A percentile compares a stretch with the other conserved stretches of the same genome.
Evolutionary conservation across 148 eudicot genomes (phyloP).

Genomic region (Fagopyrum tataricum): DNA sequence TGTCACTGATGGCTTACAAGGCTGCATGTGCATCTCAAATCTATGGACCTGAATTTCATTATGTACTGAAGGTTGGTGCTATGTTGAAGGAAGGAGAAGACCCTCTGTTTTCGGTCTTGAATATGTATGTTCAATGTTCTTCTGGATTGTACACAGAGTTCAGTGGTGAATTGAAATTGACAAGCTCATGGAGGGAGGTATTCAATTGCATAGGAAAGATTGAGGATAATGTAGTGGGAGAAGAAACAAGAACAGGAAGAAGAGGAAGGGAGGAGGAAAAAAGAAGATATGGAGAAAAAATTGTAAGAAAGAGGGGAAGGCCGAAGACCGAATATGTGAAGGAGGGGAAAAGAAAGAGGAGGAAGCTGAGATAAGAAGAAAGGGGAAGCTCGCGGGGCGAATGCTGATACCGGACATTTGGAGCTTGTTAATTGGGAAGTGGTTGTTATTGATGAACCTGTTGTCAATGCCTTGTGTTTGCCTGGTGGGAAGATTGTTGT

Average conservation of each 20-base stretch:
- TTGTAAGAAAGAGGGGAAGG: not conserved
- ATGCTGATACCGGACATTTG: too few species aligned
- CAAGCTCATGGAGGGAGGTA: constrained; percentile 2
- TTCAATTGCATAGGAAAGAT: not conserved
- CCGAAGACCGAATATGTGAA: not conserved
- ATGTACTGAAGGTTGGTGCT: constrained; percentile 39
- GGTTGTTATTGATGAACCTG: too few species aligned
- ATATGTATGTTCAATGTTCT: constrained; percentile 36
- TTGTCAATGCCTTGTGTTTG: too few species aligned
- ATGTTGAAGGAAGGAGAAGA: constrained; percentile 28
- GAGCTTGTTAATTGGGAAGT: too few species aligned
- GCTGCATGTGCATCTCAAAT: constrained; percentile 74
- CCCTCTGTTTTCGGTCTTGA: constrained; percentile 27
- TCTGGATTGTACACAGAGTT: constrained; percentile 32
- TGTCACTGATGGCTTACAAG: constrained; percentile 57
- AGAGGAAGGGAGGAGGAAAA: not conserved
- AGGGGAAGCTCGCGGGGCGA: too few species aligned
- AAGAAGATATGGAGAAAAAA: not conserved
- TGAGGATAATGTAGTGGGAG: not conserved
- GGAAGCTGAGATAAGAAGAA: not conserved
- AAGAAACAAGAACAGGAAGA: not conserved
- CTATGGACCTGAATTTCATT: constrained; percentile 53
- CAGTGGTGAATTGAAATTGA: not conserved
- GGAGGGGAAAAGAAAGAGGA: not conserved
- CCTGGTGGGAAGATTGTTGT: too few species aligned